Conservation (phyloP, 2,329 filamentous ascomycete species). For the Penicillium sp. region DNA sequence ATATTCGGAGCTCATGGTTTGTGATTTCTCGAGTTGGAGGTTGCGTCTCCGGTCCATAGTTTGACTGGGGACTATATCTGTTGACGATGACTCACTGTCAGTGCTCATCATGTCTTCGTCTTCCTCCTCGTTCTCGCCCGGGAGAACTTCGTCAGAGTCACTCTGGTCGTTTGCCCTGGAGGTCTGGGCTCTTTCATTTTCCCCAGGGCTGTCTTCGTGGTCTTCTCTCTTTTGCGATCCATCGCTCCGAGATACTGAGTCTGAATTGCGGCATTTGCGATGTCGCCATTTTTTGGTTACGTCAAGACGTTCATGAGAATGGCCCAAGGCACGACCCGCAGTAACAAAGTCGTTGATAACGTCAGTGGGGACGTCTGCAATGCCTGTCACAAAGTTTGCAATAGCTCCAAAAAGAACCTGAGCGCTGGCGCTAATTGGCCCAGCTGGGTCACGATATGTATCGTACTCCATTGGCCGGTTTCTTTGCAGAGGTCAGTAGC, state of each 20-base stretch:
- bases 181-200: not conserved
- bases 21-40: slow-evolving; percentile 13
- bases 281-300: slow-evolving; percentile 3
- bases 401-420: slow-evolving; percentile 81
- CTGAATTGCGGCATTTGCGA: slow-evolving; percentile 4
- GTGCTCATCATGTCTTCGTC: not conserved
- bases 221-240: not conserved
- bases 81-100: not conserved
- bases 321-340: slow-evolving; percentile 44
- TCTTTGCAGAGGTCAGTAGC: slow-evolving; percentile 30
- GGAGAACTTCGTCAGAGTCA: not conserved
- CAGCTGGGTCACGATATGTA: slow-evolving; percentile 75
- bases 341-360: slow-evolving; percentile 53
- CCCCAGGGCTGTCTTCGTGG: not conserved
- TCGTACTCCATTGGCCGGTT: slow-evolving; percentile 68
- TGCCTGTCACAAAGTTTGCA: slow-evolving; percentile 75
- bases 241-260: slow-evolving; percentile 3
- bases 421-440: slow-evolving; percentile 76
- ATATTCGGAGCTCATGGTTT: slow-evolving; percentile 15
- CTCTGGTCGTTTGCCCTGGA: not conserved
- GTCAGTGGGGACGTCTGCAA: slow-evolving; percentile 70
- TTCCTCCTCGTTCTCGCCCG: not conserved
- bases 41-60: slow-evolving; percentile 4
- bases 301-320: slow-evolving; percentile 60
- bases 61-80: not conserved